Evolutionary conservation across 495 filamentous ascomycete species (phyloP).

Genomic region (Aspergillus saccharolyticus): DNA sequence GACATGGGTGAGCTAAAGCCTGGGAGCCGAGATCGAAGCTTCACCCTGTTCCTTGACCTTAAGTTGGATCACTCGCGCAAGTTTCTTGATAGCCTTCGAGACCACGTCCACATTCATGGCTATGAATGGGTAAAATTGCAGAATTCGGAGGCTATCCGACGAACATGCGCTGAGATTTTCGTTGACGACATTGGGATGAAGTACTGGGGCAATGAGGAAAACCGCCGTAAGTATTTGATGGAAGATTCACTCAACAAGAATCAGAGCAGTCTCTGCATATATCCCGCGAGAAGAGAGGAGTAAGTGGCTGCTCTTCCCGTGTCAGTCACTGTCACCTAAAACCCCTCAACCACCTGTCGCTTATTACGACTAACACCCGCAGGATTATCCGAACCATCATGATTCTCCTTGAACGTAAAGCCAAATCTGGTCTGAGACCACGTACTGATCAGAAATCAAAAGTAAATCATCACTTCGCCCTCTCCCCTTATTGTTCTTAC

Average conservation of each 20-base stretch:
- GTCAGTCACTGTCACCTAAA: background rate
- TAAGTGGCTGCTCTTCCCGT: constrained; percentile 1
- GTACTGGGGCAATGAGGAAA: constrained; percentile 11
- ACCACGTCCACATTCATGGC: background rate
- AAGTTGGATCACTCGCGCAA: constrained; percentile 9
- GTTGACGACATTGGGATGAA: constrained; percentile 1
- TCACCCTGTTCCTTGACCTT: constrained; percentile 20
- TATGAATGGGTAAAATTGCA: constrained; percentile 2
- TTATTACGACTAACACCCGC: background rate
- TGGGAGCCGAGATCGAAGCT: constrained; percentile 10
- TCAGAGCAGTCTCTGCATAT: constrained; percentile 2
- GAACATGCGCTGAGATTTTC: constrained; percentile 7
- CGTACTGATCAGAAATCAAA: background rate
- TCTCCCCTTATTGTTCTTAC: too few species aligned
- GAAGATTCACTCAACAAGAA: constrained; percentile 1
- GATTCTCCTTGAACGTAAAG: constrained; percentile 11
- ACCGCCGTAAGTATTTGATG: constrained; percentile 10
- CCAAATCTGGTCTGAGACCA: background rate
- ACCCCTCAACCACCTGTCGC: background rate
- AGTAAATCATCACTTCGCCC: background rate
- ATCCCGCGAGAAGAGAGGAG: constrained; percentile 10
- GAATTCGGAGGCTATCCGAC: background rate
- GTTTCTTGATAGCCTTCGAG: constrained; percentile 7
- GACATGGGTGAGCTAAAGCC: constrained; percentile 8
- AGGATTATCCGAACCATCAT: constrained; percentile 7